phyloP scores from a whole-genome alignment of 257 asterid genomes.

The Voacanga thouarsii region DNA sequence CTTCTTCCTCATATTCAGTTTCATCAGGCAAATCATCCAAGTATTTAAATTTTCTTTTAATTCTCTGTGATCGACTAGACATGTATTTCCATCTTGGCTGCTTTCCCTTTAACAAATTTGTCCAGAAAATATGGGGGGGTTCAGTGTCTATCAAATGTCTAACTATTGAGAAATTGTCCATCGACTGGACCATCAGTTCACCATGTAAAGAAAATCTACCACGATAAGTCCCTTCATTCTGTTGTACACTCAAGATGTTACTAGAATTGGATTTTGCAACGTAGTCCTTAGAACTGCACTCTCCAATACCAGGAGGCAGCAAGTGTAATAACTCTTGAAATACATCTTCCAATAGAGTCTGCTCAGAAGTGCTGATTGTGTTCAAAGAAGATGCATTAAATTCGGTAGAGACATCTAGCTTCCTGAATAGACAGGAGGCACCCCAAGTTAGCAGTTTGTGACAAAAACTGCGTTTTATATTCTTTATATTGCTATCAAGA shows the following conservation, averaged over 20 bases:
- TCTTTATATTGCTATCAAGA: constrained; percentile 30
- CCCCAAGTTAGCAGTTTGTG: constrained; percentile 56
- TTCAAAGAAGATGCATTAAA: constrained; percentile 12
- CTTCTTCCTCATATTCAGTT: constrained; percentile 10
- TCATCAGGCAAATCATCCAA: constrained; percentile 14
- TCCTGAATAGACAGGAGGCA: constrained; percentile 40
- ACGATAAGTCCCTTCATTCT: constrained; percentile 36
- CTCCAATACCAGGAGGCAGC: constrained; percentile 33
- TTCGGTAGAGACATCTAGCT: constrained; percentile 35
- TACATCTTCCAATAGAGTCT: constrained; percentile 47
- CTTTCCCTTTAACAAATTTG: constrained; percentile 39
- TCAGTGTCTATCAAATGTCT: constrained; percentile 30
- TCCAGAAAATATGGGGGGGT: constrained; percentile 48
- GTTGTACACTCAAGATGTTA: constrained; percentile 31
- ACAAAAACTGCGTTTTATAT: constrained; percentile 33
- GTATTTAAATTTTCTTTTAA: constrained; percentile 25
- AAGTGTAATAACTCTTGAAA: constrained; percentile 38
- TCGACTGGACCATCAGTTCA: constrained; percentile 36
- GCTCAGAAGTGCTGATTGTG: constrained; percentile 21
- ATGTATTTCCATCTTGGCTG: constrained; percentile 45
- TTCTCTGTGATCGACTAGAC: constrained; percentile 28
- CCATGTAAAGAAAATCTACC: constrained; percentile 39
- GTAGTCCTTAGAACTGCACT: constrained; percentile 2
- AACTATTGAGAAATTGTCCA: constrained; percentile 25
- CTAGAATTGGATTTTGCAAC: constrained; percentile 9